Conservation (phyloP, 352 stramenopile species). For the Phytopythium oedochilum region DNA sequence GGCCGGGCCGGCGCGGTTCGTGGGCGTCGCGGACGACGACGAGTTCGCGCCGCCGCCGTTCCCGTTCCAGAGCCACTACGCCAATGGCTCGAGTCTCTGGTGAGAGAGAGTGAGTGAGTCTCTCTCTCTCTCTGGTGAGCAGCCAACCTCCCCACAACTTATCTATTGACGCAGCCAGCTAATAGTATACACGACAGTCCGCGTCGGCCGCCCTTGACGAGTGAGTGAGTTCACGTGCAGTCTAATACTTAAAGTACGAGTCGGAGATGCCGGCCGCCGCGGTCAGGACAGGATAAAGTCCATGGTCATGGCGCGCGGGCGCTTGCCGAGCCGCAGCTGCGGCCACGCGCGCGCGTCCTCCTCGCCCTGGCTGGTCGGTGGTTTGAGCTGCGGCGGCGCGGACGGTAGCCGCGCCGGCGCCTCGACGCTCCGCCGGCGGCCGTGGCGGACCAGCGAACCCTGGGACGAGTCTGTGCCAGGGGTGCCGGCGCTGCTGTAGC, state of each 20-base stretch:
- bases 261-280: too few species aligned
- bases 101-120: neutral
- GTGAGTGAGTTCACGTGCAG: too few species aligned
- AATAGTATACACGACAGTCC: slow-evolving; percentile 5
- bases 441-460: neutral
- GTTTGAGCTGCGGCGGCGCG: neutral
- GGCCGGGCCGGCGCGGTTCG: neutral
- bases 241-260: too few species aligned
- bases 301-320: slow-evolving; percentile 16
- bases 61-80: slow-evolving; percentile 3
- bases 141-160: neutral
- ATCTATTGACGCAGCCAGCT: slow-evolving; percentile 7
- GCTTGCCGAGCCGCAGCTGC: slow-evolving; percentile 2
- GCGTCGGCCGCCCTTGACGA: too few species aligned
- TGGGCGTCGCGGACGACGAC: neutral
- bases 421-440: neutral
- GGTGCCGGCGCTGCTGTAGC: slow-evolving; percentile 2
- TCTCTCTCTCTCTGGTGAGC: too few species aligned
- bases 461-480: neutral
- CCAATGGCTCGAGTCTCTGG: slow-evolving; percentile 1
- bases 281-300: slow-evolving; percentile 24
- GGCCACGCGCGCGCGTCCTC: neutral
- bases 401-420: neutral
- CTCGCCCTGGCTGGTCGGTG: neutral
- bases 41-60: slow-evolving; percentile 4